Percentiles rank a stretch among this genome's conserved stretches.
These are phyloP conservation scores for Saccharomycopsis oosterbeekiorum DNA, from an alignment of 805 yeast species.

Conservation along the genomic window DNA sequence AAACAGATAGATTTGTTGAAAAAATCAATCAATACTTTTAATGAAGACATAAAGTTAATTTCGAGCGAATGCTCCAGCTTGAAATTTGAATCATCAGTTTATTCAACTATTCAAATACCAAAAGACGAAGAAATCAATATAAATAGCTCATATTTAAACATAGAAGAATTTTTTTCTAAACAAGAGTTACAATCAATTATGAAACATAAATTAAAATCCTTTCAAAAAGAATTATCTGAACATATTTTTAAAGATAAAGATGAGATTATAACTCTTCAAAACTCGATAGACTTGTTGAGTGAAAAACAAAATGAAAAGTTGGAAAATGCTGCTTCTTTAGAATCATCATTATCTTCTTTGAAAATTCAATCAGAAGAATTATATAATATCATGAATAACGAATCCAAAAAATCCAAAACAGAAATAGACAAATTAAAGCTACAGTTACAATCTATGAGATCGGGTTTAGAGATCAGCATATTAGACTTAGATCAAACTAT, in stretches of 20 bases:
- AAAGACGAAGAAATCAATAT: conserved; percentile 32
- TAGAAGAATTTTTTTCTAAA: conserved; percentile 31
- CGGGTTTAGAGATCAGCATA: conserved; percentile 39
- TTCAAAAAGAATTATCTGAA: conserved; percentile 28
- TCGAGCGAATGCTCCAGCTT: background rate
- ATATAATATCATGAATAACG: conserved; percentile 43
- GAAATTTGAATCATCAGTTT: conserved; percentile 20
- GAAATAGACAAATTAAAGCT: conserved; percentile 57
- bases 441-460: conserved; percentile 42
- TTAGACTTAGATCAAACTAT: conserved; percentile 34
- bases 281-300: conserved; percentile 43
- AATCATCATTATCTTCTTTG: conserved; percentile 42
- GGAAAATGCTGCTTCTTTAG: conserved; percentile 46
- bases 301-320: conserved; percentile 48
- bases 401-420: conserved; percentile 43
- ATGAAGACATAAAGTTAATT: conserved; percentile 4
- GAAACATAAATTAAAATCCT: conserved; percentile 21
- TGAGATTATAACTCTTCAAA: conserved; percentile 47
- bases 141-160: conserved; percentile 36
- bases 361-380: conserved; percentile 47
- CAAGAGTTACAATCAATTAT: conserved; percentile 28
- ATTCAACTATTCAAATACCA: conserved; percentile 32
- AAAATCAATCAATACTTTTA: conserved; percentile 3
- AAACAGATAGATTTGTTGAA: conserved; percentile 31
- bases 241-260: conserved; percentile 45